Conservation (phyloP, 805 yeast species). For the Wickerhamiella lipophila region DNA sequence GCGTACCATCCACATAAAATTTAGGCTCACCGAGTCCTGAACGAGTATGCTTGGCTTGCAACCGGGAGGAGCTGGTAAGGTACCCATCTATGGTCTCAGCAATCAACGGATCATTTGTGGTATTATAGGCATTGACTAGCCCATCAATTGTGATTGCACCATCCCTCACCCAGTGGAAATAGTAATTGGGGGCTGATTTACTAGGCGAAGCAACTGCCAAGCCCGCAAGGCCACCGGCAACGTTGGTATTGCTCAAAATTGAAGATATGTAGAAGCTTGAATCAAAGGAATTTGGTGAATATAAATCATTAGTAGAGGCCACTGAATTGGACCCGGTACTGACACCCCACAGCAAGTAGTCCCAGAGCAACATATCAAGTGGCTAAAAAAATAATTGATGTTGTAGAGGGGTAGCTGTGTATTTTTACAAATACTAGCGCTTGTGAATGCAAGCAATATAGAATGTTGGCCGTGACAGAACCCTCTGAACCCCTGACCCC, state of each 20-base stretch:
- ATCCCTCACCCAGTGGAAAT: conserved; percentile 84
- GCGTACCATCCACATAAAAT: conserved; percentile 50
- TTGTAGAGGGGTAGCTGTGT: too few relatives aligned
- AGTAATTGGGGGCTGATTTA: conserved; percentile 56
- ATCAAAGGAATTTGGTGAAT: not conserved
- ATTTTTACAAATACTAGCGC: too few relatives aligned
- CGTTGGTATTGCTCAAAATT: conserved; percentile 11
- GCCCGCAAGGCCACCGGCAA: conserved; percentile 37
- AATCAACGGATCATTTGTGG: conserved; percentile 17
- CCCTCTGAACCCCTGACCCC: too few relatives aligned
- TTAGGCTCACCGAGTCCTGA: conserved; percentile 93
- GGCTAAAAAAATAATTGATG: not conserved
- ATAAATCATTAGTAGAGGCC: not conserved
- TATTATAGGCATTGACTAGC: conserved; percentile 33
- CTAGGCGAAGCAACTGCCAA: conserved; percentile 83
- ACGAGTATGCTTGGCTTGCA: conserved; percentile 58
- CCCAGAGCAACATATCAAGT: not conserved
- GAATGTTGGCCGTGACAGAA: too few relatives aligned
- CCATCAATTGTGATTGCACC: conserved; percentile 59
- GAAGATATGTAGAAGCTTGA: not conserved
- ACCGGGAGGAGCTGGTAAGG: conserved; percentile 40
- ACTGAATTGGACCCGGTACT: not conserved
- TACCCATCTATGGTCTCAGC: conserved; percentile 41
- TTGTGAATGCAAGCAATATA: too few relatives aligned
- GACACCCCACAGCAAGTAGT: not conserved